These are phyloP conservation scores for Dendryphion nanum DNA, from an alignment of 2,329 filamentous ascomycete species.

Conservation along the genomic window DNA sequence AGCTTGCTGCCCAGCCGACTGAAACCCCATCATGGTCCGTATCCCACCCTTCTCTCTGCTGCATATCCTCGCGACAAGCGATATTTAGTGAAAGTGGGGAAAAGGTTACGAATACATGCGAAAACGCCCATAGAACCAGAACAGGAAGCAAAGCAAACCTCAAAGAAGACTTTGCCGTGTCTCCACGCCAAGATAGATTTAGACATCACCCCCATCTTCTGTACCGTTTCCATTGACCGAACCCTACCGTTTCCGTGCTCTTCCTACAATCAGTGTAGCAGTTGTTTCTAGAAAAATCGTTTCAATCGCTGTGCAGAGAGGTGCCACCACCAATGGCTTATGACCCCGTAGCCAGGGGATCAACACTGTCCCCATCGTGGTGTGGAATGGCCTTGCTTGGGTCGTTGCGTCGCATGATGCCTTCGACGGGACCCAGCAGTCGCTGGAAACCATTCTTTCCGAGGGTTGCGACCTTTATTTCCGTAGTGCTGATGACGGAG, in stretches of 20 bases:
- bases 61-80: constrained; percentile 16
- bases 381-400: constrained; percentile 43
- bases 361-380: constrained; percentile 55
- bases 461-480: constrained; percentile 89
- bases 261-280: constrained; percentile 3
- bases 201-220: too few species aligned
- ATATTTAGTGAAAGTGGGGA: constrained; percentile 40
- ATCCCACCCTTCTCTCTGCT: constrained; percentile 10
- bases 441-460: constrained; percentile 95
- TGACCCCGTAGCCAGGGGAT: constrained; percentile 53
- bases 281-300: background rate
- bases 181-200: too few species aligned
- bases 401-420: constrained; percentile 83
- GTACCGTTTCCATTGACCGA: too few species aligned
- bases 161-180: too few species aligned
- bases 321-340: background rate
- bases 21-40: constrained; percentile 13
- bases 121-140: constrained; percentile 17
- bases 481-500: constrained; percentile 77
- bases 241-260: background rate
- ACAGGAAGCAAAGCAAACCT: constrained; percentile 8
- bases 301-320: background rate
- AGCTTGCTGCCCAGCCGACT: constrained; percentile 14
- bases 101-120: constrained; percentile 38
- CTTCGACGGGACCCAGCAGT: constrained; percentile 86